Percentiles rank a stretch among this genome's conserved stretches.
Evolutionary conservation across 306 rosid genomes (phyloP).

Genomic region (Luffa acutangula): DNA sequence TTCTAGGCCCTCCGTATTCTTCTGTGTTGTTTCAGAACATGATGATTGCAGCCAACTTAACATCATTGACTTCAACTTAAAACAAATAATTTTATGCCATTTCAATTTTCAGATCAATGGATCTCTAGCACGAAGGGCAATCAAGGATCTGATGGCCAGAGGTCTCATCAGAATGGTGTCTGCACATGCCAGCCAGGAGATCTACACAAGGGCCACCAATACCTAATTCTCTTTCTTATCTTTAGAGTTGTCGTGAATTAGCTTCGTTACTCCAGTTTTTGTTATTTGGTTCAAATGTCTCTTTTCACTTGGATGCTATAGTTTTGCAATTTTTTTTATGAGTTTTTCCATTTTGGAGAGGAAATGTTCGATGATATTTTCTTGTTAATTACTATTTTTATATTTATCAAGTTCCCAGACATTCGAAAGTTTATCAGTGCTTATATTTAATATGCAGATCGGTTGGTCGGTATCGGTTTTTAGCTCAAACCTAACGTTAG

Average conservation of each 20-base stretch:
- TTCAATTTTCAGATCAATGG: neutral
- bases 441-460: too few species aligned
- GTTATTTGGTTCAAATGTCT: neutral
- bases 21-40: too few species aligned
- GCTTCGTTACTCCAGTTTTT: neutral
- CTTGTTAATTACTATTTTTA: neutral
- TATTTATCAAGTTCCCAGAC: neutral
- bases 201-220: slow-evolving; percentile 12
- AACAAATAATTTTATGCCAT: neutral
- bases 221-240: neutral
- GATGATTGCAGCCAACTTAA: too few species aligned
- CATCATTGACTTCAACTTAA: too few species aligned
- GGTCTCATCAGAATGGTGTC: slow-evolving; percentile 12
- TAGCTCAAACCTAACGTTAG: too few species aligned
- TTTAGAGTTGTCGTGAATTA: neutral
- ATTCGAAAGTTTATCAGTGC: neutral
- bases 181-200: slow-evolving; percentile 9
- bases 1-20: neutral
- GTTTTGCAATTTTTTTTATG: neutral
- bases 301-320: neutral
- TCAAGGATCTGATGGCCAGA: slow-evolving; percentile 9
- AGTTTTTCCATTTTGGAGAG: neutral
- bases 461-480: too few species aligned
- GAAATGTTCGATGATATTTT: neutral
- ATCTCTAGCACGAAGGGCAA: slow-evolving; percentile 11